Evolutionary conservation across 2,329 filamentous ascomycete genomes (phyloP).

Genomic region (Neonectria ditissima): DNA sequence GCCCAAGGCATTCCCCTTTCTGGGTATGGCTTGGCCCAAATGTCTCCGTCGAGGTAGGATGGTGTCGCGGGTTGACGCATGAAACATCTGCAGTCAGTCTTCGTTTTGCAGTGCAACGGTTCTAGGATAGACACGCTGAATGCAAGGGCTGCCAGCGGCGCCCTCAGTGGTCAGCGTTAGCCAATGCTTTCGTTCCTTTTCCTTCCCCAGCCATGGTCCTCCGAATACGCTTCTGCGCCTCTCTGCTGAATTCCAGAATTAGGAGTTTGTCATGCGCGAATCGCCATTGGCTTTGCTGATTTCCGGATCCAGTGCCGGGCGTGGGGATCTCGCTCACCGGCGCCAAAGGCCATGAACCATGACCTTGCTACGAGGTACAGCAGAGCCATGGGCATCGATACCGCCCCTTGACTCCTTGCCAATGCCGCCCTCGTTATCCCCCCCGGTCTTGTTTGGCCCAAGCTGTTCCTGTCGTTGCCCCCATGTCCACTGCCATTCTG

Average conservation of each 20-base stretch:
- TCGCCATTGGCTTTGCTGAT: constrained; percentile 10
- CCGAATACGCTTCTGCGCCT: not conserved
- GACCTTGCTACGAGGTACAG: not conserved
- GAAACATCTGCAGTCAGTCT: constrained; percentile 19
- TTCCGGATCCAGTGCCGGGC: constrained; percentile 19
- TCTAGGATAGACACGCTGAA: constrained; percentile 3
- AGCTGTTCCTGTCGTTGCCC: constrained; percentile 9
- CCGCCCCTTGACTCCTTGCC: not conserved
- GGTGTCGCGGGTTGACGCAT: constrained; percentile 24
- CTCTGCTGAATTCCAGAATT: constrained; percentile 14
- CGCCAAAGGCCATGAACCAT: constrained; percentile 4
- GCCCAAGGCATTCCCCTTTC: constrained; percentile 11
- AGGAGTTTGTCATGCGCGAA: constrained; percentile 11
- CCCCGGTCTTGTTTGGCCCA: constrained; percentile 5
- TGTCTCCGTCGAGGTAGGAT: constrained; percentile 17
- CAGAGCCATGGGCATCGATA: constrained; percentile 1
- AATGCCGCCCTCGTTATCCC: constrained; percentile 14
- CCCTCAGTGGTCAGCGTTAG: constrained; percentile 21
- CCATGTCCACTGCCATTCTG: constrained; percentile 16
- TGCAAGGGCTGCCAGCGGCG: constrained; percentile 16
- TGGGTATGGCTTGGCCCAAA: constrained; percentile 20
- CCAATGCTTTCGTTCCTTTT: not conserved
- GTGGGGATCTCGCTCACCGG: constrained; percentile 21
- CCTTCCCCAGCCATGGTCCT: constrained; percentile 3
- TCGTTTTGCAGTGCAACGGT: constrained; percentile 22